Evolutionary conservation across 2,329 filamentous ascomycete genomes (phyloP), one percentile per base, ranked within the genome.

Genomic region (Talaromyces sp.): DNA sequence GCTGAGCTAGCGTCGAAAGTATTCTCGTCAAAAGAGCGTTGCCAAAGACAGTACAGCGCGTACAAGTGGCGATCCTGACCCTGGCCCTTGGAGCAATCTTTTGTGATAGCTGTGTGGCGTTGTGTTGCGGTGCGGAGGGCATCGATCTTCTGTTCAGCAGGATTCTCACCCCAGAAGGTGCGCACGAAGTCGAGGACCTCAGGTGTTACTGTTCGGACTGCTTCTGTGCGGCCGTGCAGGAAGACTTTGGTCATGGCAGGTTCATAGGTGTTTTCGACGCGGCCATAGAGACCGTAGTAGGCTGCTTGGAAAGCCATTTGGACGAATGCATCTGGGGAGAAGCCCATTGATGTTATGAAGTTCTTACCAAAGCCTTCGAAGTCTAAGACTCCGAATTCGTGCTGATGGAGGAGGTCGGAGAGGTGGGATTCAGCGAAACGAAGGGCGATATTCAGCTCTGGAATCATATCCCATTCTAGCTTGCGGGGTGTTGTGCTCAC

Each of bases 291-390:
- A 2, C 94, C 94, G 67, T 97, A 99, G 77, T 99, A 97, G 1
- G 94, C 93, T 4, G 93, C 93, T 72, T 99, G 94, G 77, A 97
- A 97, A 0, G 94, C 94, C 93, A 99, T 97, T 73, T 99, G 94
- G 17, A 99, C 90, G 69, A 96, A 99, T 0, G 94, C 94, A 70
- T 97, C 94, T 0, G 94, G 93, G 0, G 93, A 97, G 74, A 97
- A 95, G 7, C 93, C 93, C 87, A 95, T 95, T 0, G 89, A 91
- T 0, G 91, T 97, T 74, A 99, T 97, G 69, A 97, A 97, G 73
- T 94, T 96, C 80, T 97, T 97, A 61, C 94, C 94, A 64, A 96
- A 99, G 20, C 87, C 85, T 44, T 79, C 77, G 64, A 97, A 97
- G 62, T 97, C 93, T 4, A 97, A 81, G 11, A 91, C 95, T 57